Base-by-base conservation (phyloP, 768 basidiomycete genomes). In the Mycena haematopus region DNA sequence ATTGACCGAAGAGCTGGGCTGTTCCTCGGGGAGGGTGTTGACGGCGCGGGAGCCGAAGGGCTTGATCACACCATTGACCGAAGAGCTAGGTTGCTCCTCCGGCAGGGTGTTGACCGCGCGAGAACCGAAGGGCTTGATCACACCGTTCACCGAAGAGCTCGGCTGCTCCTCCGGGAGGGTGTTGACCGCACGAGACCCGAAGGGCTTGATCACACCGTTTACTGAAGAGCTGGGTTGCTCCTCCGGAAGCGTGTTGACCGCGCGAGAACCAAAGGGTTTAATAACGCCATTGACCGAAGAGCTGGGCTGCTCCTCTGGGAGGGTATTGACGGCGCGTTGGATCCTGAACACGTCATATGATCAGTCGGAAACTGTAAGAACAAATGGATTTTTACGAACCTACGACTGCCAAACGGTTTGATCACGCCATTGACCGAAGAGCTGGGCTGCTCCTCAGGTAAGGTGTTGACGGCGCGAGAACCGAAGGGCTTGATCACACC, bases 271-370 rank as follows among this genome's bases (percentile, higher is more conserved):
- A 11, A 33, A 33, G n/a, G 60, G 69, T 33, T 61, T 69, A 58
- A 77, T 72, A n/a, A 66, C 60, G 25, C 78, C 79, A 19, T 72
- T 54, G 2, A 68, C 69, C 0, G 77, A 33, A 11, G 11, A 33
- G 31, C 6, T 33, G 31, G 31, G 31, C 6, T 6, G 6, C 31
- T 33, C 31, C 31, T 33, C 31, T 6, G 31, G 6, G 31, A 33
- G 6, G 31, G 31, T n/a, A n/a, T n/a, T n/a, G n/a, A n/a, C n/a
- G n/a, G n/a, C n/a, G n/a, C n/a, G n/a, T n/a, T n/a, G n/a, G n/a
- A n/a, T n/a, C n/a, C n/a, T n/a, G n/a, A n/a, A n/a, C n/a, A n/a
- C n/a, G n/a, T n/a, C n/a, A n/a, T n/a, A n/a, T n/a, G n/a, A n/a
- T n/a, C n/a, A n/a, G n/a, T n/a, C n/a, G n/a, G n/a, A n/a, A n/a